These are phyloP conservation scores for Geotrichum citri-aurantii DNA, from an alignment of 1,139 yeast species.

Conservation along the genomic window DNA sequence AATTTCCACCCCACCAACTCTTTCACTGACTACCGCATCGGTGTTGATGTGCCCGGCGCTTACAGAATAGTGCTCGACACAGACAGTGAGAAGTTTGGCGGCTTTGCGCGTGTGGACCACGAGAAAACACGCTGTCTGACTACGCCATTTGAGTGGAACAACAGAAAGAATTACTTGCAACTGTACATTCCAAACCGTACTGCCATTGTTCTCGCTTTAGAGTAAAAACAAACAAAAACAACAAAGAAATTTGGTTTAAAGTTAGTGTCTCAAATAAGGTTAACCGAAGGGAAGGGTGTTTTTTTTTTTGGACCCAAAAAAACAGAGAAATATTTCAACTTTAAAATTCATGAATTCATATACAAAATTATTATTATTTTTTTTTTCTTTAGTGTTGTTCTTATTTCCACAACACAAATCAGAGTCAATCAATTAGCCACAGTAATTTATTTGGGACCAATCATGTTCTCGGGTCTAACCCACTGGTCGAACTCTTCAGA, in stretches of 20 bases:
- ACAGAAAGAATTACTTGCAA: slow-evolving; percentile 67
- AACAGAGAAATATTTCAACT: not conserved
- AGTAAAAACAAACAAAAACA: slow-evolving; percentile 14
- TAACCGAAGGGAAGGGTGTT: too few relatives aligned
- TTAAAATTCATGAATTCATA: not conserved
- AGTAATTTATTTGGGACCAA: slow-evolving; percentile 60
- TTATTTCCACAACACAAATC: not conserved
- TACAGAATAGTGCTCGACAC: slow-evolving; percentile 71
- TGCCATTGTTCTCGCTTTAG: slow-evolving; percentile 61
- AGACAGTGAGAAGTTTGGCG: slow-evolving; percentile 70
- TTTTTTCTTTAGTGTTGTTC: not conserved
- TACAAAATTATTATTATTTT: not conserved
- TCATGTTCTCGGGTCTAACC: slow-evolving; percentile 98
- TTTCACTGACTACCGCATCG: slow-evolving; percentile 80
- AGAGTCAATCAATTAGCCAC: not conserved
- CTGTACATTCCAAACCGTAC: slow-evolving; percentile 81
- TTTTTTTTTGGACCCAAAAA: not conserved
- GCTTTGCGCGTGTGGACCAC: slow-evolving; percentile 69
- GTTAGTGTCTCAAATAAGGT: not conserved
- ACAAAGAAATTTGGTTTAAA: not conserved
- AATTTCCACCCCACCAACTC: slow-evolving; percentile 85
- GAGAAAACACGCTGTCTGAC: slow-evolving; percentile 47
- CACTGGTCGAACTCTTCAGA: slow-evolving; percentile 87
- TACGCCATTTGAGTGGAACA: slow-evolving; percentile 71
- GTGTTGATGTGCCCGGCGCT: slow-evolving; percentile 73